Evolutionary conservation across 257 asterid species (phyloP), one percentile per base, ranked within the genome.

Genomic region (Anisodus acutangulus): DNA sequence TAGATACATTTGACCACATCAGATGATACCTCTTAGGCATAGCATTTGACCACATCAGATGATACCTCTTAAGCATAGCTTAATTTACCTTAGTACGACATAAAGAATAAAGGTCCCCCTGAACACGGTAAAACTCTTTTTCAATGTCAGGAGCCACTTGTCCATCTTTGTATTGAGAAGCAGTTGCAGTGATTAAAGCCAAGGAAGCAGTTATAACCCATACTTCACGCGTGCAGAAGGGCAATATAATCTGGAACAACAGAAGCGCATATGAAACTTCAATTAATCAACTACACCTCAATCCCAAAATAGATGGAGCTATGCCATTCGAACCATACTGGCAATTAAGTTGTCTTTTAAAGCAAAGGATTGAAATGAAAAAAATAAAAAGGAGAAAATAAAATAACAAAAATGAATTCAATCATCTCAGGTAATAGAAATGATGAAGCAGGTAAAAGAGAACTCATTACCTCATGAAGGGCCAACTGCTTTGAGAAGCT

Each of bases 191-290:
- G 26, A 95, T 91, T 93, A 95, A 88, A 82, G 92, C 92, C 93
- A 93, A 87, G 92, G 98, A 95, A 88, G 98, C 98, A 37, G 94
- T 93, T 86, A 95, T 88, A 37, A 97, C 98, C 99, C 99, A 97
- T 43, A 94, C 98, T 93, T 97, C 99, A 70, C 98, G 99, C 92
- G 91, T 87, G 84, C 99, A 97, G 91, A 95, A 97, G 19, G 99
- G 99, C 86, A 97, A 88, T 82, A 69, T 86, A 78, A 89, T 90
- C 99, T 97, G 95, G 39, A 78, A 85, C 55, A 89, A 78, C 59
- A 84, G 78, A 81, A 78, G 31, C 63, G 37, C 82, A 78, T 15
- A 53, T 53, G 64, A 78, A 31, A 78, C 26, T 53, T 12, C 64
- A 78, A 26, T 78, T 78, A 53, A 78, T 78, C 4, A 78, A 54